Evolutionary conservation across 768 basidiomycete genomes (phyloP).

Genomic region (Candolleomyces efflorescens): DNA sequence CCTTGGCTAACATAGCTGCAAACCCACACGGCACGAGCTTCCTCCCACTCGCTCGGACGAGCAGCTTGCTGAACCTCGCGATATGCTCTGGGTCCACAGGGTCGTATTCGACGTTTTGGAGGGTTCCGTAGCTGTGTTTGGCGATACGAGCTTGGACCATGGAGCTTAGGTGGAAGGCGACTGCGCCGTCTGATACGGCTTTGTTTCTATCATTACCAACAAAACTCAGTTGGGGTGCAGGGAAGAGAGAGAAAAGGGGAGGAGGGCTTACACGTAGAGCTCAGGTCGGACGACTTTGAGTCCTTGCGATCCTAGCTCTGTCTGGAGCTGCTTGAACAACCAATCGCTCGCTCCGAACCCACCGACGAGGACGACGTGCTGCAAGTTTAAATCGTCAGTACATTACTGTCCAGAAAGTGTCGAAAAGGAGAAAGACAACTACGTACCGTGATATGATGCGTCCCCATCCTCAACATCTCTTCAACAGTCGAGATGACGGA

Average conservation of each 20-base stretch:
- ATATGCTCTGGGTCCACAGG: slow-evolving; percentile 28
- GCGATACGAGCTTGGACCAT: slow-evolving; percentile 38
- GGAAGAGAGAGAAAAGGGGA: not conserved
- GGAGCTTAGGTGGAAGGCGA: slow-evolving; percentile 40
- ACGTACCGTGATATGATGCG: slow-evolving; percentile 4
- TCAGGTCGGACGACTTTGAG: slow-evolving; percentile 47
- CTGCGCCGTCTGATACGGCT: slow-evolving; percentile 42
- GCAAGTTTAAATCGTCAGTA: not conserved
- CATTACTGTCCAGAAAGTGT: not conserved
- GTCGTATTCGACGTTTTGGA: slow-evolving; percentile 33
- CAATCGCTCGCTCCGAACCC: slow-evolving; percentile 57
- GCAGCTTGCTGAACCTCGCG: not conserved
- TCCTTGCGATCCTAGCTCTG: slow-evolving; percentile 30
- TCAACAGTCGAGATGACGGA: slow-evolving; percentile 4
- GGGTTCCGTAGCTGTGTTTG: slow-evolving; percentile 44
- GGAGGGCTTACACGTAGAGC: slow-evolving; percentile 24
- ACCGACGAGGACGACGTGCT: slow-evolving; percentile 48
- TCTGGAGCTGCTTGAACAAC: slow-evolving; percentile 42
- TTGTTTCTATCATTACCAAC: too few relatives aligned
- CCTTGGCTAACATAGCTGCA: slow-evolving; percentile 38
- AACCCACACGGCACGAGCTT: slow-evolving; percentile 36
- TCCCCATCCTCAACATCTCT: slow-evolving; percentile 5
- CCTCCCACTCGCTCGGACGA: slow-evolving; percentile 30
- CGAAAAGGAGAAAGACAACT: not conserved
- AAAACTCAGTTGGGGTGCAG: too few relatives aligned